Evolutionary conservation across 257 asterid genomes (phyloP).

Genomic region (Cinchona pubescens): DNA sequence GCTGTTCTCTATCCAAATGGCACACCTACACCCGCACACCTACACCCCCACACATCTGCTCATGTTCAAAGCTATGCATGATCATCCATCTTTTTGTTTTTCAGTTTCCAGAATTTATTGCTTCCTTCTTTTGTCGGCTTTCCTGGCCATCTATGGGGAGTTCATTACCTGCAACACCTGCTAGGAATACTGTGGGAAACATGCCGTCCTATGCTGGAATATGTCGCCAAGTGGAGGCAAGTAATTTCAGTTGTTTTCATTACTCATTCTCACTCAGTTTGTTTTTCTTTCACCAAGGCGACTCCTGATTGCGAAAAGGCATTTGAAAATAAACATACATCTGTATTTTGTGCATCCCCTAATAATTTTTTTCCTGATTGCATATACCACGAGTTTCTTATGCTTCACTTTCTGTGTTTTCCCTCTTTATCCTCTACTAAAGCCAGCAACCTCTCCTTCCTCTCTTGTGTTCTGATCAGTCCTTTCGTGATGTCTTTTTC

Average conservation of each 20-base stretch:
- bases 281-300: background rate
- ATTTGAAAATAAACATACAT: background rate
- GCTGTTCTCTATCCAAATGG: conserved; percentile 1
- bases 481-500: background rate
- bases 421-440: background rate
- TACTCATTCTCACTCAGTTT: background rate
- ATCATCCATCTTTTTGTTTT: conserved; percentile 11
- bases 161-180: conserved; percentile 54
- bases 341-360: background rate
- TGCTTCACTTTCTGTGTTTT: background rate
- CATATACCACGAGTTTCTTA: background rate
- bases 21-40: no score
- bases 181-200: conserved; percentile 61
- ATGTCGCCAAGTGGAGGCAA: conserved; percentile 59
- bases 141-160: conserved; percentile 66
- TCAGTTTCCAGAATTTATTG: conserved; percentile 81
- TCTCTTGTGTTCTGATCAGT: background rate
- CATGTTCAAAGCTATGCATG: conserved; percentile 17
- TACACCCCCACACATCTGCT: background rate
- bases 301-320: background rate
- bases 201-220: conserved; percentile 49
- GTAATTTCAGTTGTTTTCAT: conserved; percentile 14
- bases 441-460: no score
- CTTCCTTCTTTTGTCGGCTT: conserved; percentile 74
- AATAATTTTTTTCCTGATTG: background rate